Evolutionary conservation across 176 grass and related monocot genomes (phyloP).

Genomic region (Bonia amplexicaulis): DNA sequence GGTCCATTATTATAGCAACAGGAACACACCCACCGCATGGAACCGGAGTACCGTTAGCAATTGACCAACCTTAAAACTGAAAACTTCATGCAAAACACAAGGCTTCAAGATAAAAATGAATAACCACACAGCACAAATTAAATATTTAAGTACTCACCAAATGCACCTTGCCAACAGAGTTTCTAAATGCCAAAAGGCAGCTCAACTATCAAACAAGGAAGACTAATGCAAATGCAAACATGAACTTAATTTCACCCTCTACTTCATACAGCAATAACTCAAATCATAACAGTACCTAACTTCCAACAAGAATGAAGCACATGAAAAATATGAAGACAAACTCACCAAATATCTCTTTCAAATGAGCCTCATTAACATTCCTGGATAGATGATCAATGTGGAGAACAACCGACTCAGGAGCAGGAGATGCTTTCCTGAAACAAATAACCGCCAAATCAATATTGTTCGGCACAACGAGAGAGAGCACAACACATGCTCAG

Average conservation of each 20-base stretch:
- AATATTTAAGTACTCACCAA: neutral
- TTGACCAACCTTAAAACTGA: neutral
- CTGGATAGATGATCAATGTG: slow-evolving; percentile 92
- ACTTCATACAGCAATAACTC: neutral
- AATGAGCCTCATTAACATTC: slow-evolving; percentile 93
- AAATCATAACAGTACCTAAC: slow-evolving; percentile 8
- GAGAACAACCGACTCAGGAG: slow-evolving; percentile 76
- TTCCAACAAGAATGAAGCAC: neutral
- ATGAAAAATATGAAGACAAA: slow-evolving; percentile 5
- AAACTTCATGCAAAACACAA: neutral
- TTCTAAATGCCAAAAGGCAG: neutral
- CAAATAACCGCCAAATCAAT: neutral
- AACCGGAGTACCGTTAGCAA: neutral
- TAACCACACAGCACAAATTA: neutral
- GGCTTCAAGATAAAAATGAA: neutral
- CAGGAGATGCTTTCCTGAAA: slow-evolving; percentile 89
- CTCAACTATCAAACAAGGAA: neutral
- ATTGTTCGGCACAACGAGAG: neutral
- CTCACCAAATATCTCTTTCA: slow-evolving; percentile 99
- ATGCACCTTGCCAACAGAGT: neutral
- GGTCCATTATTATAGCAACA: neutral
- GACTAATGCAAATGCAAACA: neutral
- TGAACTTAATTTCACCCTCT: neutral
- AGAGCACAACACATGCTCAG: neutral
- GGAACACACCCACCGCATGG: neutral